phyloP scores from a whole-genome alignment of 768 basidiomycete genomes.

The Russula ochroleuca region DNA sequence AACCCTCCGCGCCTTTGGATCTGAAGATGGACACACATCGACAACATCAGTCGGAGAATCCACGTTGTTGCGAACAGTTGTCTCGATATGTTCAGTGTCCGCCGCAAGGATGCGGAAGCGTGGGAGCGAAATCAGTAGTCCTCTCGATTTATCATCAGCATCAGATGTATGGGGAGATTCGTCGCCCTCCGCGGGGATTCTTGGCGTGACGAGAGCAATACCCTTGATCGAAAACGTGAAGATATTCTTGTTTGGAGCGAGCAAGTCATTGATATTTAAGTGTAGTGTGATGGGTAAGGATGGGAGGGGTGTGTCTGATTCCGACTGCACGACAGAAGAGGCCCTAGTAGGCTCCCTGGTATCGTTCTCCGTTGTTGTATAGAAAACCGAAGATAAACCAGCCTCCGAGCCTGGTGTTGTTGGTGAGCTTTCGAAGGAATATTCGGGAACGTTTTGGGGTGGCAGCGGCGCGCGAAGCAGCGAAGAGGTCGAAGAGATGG shows the following conservation, averaged over 20 bases:
- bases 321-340: slow-evolving; percentile 36
- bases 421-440: slow-evolving; percentile 68
- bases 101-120: slow-evolving; percentile 65
- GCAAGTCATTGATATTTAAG: slow-evolving; percentile 74
- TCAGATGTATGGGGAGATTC: slow-evolving; percentile 27
- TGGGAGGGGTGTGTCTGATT: slow-evolving; percentile 31
- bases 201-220: slow-evolving; percentile 56
- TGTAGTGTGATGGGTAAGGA: slow-evolving; percentile 71
- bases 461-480: slow-evolving; percentile 75
- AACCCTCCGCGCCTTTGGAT: slow-evolving; percentile 59
- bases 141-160: slow-evolving; percentile 33
- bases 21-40: slow-evolving; percentile 59
- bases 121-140: slow-evolving; percentile 57
- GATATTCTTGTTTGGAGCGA: slow-evolving; percentile 56
- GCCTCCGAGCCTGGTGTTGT: slow-evolving; percentile 46
- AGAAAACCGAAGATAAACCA: slow-evolving; percentile 40
- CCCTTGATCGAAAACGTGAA: slow-evolving; percentile 67
- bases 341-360: slow-evolving; percentile 39
- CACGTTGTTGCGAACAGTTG: slow-evolving; percentile 57
- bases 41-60: slow-evolving; percentile 42
- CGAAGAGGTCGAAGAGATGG: slow-evolving; percentile 47
- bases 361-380: slow-evolving; percentile 36
- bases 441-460: slow-evolving; percentile 56
- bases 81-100: slow-evolving; percentile 56
- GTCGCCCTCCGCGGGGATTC: slow-evolving; percentile 31